Evolutionary conservation across 2,329 filamentous ascomycete species (phyloP), one percentile per base, ranked within the genome.

Genomic region (Cucurbitaria berberidis): DNA sequence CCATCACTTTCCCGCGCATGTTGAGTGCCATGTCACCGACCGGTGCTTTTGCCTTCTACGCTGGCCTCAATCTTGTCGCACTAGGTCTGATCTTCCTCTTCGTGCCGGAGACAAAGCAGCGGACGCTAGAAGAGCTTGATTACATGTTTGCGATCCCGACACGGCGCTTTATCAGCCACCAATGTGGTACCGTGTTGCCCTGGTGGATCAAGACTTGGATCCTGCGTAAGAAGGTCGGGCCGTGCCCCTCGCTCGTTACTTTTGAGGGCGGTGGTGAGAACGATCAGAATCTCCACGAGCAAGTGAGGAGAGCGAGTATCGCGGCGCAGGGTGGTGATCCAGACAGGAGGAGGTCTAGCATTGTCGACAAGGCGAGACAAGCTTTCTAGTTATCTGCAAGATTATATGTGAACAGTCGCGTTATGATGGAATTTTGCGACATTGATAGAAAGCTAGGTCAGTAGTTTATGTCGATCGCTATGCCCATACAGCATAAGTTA

Each of bases 121-220:
- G 62, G 10, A 70, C 67, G 2, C 57, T 73, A 1, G 69, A 73
- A 32, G 69, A 73, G 38, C 52, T 72, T 0, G 68, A 73, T 43
- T 69, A 68, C 32, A 65, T 69, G 21, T 72, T 82, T 56, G 78
- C 70, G 1, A 70, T 79, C 2, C 74, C 76, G 0, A 72, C 70
- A 3, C 57, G 69, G 26, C 64, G 60, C n/a, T 75, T 76, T 53
- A 70, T 72, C 43, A 60, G 53, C 30, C 75, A 78, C 50, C 74
- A 78, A 57, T 50, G 68, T 34, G 65, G 59, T 18, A 74, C 74
- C 47, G 74, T 71, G 44, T 55, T 78, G 45, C 79, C 80, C 2
- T 82, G 74, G 71, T 82, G 74, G 67, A 64, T 81, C 63, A 74
- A 77, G 57, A 69, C 69, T 10, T 77, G 72, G 51, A 49, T 79